Base-by-base conservation (phyloP, 306 rosid species). In the Macrotyloma uniflorum region DNA sequence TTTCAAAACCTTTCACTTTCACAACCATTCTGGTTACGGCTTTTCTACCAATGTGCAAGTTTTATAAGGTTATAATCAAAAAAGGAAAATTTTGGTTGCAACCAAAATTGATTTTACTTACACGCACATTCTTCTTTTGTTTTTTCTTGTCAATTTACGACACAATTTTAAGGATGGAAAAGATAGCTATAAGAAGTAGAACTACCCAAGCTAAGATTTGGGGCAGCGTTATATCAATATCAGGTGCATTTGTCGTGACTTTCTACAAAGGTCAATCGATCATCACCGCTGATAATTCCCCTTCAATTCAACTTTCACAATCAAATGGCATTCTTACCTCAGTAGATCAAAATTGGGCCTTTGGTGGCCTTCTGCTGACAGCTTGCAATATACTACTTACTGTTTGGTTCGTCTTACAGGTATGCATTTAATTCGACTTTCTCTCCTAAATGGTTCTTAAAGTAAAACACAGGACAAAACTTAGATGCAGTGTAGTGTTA, bases 401-500 rank as follows among this genome's bases (percentile, higher is more conserved):
- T 57, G 65, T 91, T 0, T 91, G 97, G 97, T 86, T 85, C 80
- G 85, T 94, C 79, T 79, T 85, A 35, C 97, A 90, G 94, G 98
- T 94, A 87, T 66, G 74, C 16, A 26, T 50, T 59, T 28, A 24
- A 57, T 5, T 18, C 13, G 23, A 57, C 18, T 5, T 57, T 57
- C n/a, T 59, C 20, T 14, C 11, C 13, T 59, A 28, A 24, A 13
- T 13, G 36, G 18, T 13, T 3, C n/a, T 57, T 24, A 58, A 26
- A 13, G 36, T 58, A 24, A 58, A 13, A 5, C 9, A 40, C 14
- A 42, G 15, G 14, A 11, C 47, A 42, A 38, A 38, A 3, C 16
- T 42, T 42, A 42, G 15, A 12, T 3, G 47, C 15, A 42, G 47
- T 42, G 5, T 42, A 15, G 15, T 42, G 47, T 12, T 10, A 3